A percentile compares a stretch with the other conserved stretches of the same genome.
Evolutionary conservation across 2,329 filamentous ascomycete genomes (phyloP).

Genomic region (Podosphaera aphanis): DNA sequence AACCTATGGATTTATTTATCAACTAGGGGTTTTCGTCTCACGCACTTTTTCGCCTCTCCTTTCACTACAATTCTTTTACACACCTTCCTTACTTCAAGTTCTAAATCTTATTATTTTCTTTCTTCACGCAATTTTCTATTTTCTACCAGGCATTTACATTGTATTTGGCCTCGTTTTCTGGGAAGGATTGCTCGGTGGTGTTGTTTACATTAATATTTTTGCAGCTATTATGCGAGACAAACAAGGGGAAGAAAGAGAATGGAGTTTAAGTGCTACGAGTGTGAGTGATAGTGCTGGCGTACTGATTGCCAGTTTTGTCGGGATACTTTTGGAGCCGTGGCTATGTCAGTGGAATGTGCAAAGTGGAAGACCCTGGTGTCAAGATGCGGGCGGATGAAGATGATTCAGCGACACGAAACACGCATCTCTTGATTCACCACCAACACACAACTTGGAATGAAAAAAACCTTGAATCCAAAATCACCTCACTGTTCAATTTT

Average conservation of each 20-base stretch:
- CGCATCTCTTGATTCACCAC: background rate
- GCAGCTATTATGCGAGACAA: constrained; percentile 70
- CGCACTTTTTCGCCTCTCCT: constrained; percentile 76
- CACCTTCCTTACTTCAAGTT: constrained; percentile 62
- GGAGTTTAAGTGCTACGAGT: constrained; percentile 69
- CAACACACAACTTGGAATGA: too few species aligned
- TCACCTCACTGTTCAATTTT: too few species aligned
- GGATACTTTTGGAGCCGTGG: constrained; percentile 60
- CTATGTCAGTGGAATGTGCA: constrained; percentile 66
- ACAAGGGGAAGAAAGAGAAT: constrained; percentile 55
- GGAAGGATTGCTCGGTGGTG: constrained; percentile 76
- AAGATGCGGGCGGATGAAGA: background rate
- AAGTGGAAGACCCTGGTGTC: constrained; percentile 58
- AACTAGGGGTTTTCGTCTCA: constrained; percentile 84
- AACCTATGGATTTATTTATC: constrained; percentile 84
- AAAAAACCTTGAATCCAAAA: too few species aligned
- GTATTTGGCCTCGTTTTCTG: constrained; percentile 72
- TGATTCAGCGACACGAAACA: background rate
- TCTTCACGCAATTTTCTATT: constrained; percentile 54
- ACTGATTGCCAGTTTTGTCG: constrained; percentile 63
- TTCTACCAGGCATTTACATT: constrained; percentile 69
- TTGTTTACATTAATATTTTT: constrained; percentile 92
- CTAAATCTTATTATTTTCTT: constrained; percentile 53
- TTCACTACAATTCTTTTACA: constrained; percentile 57
- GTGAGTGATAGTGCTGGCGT: constrained; percentile 86